Conservation (phyloP, 176 grass and related monocot species). For the Puya raimondii region DNA sequence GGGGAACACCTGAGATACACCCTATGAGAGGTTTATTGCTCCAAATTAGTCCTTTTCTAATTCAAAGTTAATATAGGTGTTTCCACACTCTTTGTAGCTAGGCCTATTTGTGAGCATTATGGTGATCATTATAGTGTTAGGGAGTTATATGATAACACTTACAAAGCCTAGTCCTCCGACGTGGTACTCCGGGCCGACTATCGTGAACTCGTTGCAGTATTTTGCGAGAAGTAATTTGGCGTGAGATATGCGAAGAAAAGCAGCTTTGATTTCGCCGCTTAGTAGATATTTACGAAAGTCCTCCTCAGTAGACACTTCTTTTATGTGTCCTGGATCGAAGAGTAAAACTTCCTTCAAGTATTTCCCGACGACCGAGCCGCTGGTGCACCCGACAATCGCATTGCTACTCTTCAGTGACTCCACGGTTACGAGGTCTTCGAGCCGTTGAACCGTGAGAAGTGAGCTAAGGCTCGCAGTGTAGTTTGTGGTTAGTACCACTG, state of each 20-base stretch:
- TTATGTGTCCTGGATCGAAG: too few species aligned
- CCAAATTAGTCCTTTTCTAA: neutral
- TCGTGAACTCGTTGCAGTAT: constrained; percentile 15
- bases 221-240: constrained; percentile 15
- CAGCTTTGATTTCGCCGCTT: constrained; percentile 1
- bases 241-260: constrained; percentile 7
- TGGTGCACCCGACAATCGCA: too few species aligned
- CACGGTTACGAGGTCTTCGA: neutral
- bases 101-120: too few species aligned
- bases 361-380: too few species aligned
- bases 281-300: too few species aligned
- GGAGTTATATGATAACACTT: neutral
- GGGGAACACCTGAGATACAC: constrained; percentile 18
- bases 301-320: too few species aligned
- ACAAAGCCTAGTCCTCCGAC: constrained; percentile 3
- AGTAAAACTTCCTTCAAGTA: too few species aligned
- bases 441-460: neutral
- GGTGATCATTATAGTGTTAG: too few species aligned
- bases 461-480: neutral
- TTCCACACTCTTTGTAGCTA: neutral
- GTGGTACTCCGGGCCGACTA: constrained; percentile 1
- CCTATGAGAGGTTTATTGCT: constrained; percentile 2
- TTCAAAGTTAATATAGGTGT: neutral
- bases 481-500: neutral
- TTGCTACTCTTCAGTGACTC: too few species aligned